Evolutionary conservation across 768 basidiomycete species (phyloP).

Genomic region (Sutorius australiensis): DNA sequence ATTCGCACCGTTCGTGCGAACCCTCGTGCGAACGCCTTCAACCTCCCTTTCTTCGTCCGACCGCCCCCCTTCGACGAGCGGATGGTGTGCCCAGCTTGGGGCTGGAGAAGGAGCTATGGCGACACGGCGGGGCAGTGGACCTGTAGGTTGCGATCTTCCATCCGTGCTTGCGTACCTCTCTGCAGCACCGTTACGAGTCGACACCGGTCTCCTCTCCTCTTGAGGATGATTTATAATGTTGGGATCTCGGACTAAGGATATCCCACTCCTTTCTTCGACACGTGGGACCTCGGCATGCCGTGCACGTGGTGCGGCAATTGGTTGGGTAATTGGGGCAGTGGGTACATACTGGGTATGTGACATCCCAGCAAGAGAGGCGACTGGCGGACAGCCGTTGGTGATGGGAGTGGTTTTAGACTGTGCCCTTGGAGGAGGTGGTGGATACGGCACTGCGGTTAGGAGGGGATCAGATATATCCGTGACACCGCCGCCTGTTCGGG

Average conservation of each 20-base stretch:
- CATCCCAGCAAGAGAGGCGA: conserved; percentile 6
- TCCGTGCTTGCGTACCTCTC: conserved; percentile 9
- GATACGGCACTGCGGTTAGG: conserved; percentile 23
- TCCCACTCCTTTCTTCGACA: conserved; percentile 21
- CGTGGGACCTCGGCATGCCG: conserved; percentile 21
- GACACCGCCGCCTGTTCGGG: conserved; percentile 30
- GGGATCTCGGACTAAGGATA: conserved; percentile 12
- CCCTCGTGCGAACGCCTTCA: conserved; percentile 2
- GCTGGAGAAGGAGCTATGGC: conserved; percentile 23
- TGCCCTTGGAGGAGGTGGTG: conserved; percentile 24
- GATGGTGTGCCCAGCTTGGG: conserved; percentile 30
- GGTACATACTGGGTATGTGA: conserved; percentile 14
- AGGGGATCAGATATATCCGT: conserved; percentile 20
- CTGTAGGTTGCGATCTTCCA: conserved; percentile 30
- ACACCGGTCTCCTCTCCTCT: conserved; percentile 15
- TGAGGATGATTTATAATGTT: conserved; percentile 9
- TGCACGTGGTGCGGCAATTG: conserved; percentile 18
- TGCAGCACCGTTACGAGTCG: conserved; percentile 7
- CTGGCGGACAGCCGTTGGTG: conserved; percentile 13
- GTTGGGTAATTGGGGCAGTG: conserved; percentile 13
- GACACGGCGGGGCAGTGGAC: conserved; percentile 31
- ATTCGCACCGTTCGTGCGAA: conserved; percentile 11
- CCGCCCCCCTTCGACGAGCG: conserved; percentile 27
- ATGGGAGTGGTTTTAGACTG: background rate
- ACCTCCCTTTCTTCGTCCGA: conserved; percentile 30